Percentiles rank a stretch among this genome's conserved stretches.
Evolutionary conservation across 2,329 filamentous ascomycete species (phyloP).

Genomic region (Westerdykella sp.): DNA sequence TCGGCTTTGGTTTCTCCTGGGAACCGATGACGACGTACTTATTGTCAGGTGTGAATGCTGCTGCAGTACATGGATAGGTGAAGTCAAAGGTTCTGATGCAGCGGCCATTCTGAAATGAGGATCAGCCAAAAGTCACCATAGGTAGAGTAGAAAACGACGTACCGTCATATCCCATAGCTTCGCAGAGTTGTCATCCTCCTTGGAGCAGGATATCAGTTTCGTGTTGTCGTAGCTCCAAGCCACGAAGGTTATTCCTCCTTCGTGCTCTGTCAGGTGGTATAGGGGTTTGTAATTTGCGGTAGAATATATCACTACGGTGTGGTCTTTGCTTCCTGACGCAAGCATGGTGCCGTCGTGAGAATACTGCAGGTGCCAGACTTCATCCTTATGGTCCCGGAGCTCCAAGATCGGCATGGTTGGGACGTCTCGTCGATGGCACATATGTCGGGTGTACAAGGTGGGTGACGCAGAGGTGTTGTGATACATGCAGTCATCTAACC

Average conservation of each 20-base stretch:
- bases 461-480: slow-evolving; percentile 75
- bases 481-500: slow-evolving; percentile 78
- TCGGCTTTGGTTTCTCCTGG: slow-evolving; percentile 34
- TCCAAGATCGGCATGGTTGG: slow-evolving; percentile 66
- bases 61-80: slow-evolving; percentile 78
- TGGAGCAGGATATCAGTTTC: slow-evolving; percentile 76
- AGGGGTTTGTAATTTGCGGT: slow-evolving; percentile 62
- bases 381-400: slow-evolving; percentile 66
- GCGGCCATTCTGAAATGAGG: slow-evolving; percentile 36
- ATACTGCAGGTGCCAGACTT: slow-evolving; percentile 89
- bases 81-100: slow-evolving; percentile 60
- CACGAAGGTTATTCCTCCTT: slow-evolving; percentile 71
- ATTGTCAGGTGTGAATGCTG: slow-evolving; percentile 80
- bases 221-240: slow-evolving; percentile 90
- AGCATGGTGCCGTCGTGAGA: slow-evolving; percentile 79
- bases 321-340: slow-evolving; percentile 74
- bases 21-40: slow-evolving; percentile 66
- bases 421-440: slow-evolving; percentile 73
- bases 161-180: slow-evolving; percentile 62
- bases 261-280: slow-evolving; percentile 59
- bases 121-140: slow-evolving; percentile 5
- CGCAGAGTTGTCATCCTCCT: slow-evolving; percentile 58
- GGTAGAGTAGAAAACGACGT: slow-evolving; percentile 4
- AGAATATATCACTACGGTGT: slow-evolving; percentile 74
- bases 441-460: slow-evolving; percentile 83